Evolutionary conservation across 108 stramenopile species (phyloP), one percentile per base, ranked within the genome.

Genomic region (Epipyxis sp.): DNA sequence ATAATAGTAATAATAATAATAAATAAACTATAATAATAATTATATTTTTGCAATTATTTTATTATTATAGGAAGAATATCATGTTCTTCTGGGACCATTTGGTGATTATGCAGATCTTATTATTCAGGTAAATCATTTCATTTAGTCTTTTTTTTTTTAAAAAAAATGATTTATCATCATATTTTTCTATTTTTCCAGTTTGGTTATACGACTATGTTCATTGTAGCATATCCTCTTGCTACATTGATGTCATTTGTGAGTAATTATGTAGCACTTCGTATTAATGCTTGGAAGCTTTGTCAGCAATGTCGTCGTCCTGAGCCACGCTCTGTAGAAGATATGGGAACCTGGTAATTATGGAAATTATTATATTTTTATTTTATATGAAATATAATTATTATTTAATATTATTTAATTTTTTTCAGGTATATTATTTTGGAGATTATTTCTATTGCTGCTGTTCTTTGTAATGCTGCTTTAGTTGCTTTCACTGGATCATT

Each of bases 201-300:
- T 39, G 91, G 95, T 57, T 97, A 94, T 82, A 95, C 95, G 1
- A 91, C 95, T 2, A 94, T 96, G 57, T 99, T 99, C 85, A 92
- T 93, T 41, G 92, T 93, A 16, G 94, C 96, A 13, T 86, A 96
- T 42, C 98, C 98, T 1, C 88, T 97, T 40, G 95, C 96, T 13
- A 94, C 94, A 2, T 69, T 97, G 27, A 89, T 96, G 50, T 91
- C 90, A 43, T 86, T 99, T 34, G 76, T 97, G 59, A 95, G 95
- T 84, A 94, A 95, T 80, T 88, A 96, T 39, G 29, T 97, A 44
- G 93, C 91, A 69, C 94, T 97, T 86, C 87, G 97, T 43, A 84
- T 97, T 29, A 95, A 99, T 84, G 96, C 95, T 0, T 97, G 94
- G 90, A 97, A 97, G 84, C 86, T 99, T 58, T 65, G 81, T 30